phyloP scores from a whole-genome alignment of 768 basidiomycete genomes.

The Udeniomyces megalosporus region DNA sequence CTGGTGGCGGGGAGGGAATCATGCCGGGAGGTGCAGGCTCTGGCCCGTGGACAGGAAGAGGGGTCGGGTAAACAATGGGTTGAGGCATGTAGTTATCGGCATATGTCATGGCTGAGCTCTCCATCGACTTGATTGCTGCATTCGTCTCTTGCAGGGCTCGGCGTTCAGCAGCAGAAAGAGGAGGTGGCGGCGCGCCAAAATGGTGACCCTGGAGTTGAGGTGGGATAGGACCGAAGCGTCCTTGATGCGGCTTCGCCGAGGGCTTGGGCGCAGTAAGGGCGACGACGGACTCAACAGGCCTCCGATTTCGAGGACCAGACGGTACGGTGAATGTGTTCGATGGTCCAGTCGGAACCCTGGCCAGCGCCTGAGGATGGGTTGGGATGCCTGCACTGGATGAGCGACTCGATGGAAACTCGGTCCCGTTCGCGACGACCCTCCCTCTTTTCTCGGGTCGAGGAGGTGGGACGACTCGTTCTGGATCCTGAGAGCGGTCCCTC shows the following conservation, averaged over 20 bases:
- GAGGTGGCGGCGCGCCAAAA: neutral
- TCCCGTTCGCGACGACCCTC: neutral
- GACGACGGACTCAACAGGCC: no score
- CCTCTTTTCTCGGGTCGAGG: neutral
- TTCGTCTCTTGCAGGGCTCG: neutral
- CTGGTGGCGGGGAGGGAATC: neutral
- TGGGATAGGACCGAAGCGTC: no score
- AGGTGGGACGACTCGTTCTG: neutral
- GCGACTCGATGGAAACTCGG: neutral
- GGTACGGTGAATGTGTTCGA: neutral
- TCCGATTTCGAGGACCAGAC: neutral
- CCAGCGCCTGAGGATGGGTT: neutral
- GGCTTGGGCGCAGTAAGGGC: neutral
- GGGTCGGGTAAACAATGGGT: no score
- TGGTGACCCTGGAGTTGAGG: neutral
- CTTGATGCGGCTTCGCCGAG: no score
- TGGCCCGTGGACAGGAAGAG: neutral
- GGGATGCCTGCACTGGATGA: neutral
- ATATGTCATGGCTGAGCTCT: no score
- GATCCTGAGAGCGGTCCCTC: neutral
- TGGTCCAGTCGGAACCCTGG: neutral
- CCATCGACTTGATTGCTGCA: neutral
- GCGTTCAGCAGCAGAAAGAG: neutral
- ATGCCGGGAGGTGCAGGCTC: neutral
- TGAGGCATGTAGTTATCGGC: no score